Evolutionary conservation across 2,329 filamentous ascomycete species (phyloP).

Genomic region (Sporothrix euskadiensis): DNA sequence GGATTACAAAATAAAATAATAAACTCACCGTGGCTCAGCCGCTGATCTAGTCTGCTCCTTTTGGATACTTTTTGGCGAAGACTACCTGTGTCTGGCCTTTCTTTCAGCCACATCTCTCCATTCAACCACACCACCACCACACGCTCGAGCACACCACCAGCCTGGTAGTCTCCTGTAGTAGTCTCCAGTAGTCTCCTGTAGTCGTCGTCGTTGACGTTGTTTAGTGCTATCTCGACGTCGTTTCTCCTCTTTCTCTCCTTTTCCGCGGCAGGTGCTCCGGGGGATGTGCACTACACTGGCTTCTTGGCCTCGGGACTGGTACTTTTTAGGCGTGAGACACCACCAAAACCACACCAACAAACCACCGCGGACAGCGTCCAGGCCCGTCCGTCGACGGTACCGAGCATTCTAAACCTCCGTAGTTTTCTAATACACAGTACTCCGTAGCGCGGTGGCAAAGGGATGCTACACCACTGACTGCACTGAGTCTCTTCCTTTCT

Average conservation of each 20-base stretch:
- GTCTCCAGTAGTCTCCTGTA: neutral
- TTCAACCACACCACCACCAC: neutral
- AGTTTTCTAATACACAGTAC: neutral
- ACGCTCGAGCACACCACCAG: neutral
- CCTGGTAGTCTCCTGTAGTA: neutral
- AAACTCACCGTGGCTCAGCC: neutral
- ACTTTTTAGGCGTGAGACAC: neutral
- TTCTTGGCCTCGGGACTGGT: neutral
- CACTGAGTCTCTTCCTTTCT: no score
- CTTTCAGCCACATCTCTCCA: neutral
- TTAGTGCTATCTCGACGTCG: neutral
- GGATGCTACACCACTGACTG: neutral
- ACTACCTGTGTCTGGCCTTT: neutral
- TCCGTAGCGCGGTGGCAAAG: conserved; percentile 16
- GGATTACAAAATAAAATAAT: neutral
- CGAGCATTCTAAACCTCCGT: no score
- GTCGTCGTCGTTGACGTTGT: neutral
- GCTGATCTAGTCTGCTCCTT: neutral
- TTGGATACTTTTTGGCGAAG: neutral
- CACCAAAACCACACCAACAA: neutral
- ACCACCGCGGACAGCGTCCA: neutral
- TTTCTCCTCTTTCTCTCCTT: neutral
- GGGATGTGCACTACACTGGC: neutral
- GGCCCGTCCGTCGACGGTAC: conserved; percentile 3
- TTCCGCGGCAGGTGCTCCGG: conserved; percentile 1